Conservation (phyloP, 257 asterid genomes). For the Salvia hispanica region DNA sequence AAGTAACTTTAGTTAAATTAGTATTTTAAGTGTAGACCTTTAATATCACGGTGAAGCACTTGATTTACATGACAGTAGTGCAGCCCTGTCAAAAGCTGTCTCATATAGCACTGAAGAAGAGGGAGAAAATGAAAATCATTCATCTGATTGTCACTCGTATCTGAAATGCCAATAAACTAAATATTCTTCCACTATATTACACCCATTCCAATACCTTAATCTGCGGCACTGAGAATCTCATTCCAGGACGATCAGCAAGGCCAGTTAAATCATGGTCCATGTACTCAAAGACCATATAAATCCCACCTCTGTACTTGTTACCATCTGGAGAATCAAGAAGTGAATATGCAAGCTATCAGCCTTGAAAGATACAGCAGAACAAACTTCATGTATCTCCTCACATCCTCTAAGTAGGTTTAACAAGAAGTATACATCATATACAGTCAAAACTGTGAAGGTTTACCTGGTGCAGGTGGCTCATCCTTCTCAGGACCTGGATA, state of each 20-base stretch:
- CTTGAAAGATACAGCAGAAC: conserved; percentile 5
- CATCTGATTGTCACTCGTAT: conserved; percentile 45
- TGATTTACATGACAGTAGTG: conserved; percentile 95
- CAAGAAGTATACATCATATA: conserved; percentile 5
- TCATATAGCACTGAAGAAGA: conserved; percentile 82
- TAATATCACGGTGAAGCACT: conserved; percentile 93
- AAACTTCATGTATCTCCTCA: not conserved
- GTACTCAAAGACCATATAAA: conserved; percentile 94
- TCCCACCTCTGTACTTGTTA: conserved; percentile 82
- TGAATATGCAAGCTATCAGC: conserved; percentile 18
- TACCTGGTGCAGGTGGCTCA: conserved; percentile 67
- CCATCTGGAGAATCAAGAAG: conserved; percentile 59
- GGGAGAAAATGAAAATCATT: conserved; percentile 45
- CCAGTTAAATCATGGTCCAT: conserved; percentile 96
- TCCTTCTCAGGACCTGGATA: conserved; percentile 79
- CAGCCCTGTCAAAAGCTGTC: conserved; percentile 89
- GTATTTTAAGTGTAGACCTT: conserved; percentile 52
- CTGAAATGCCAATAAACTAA: conserved; percentile 27
- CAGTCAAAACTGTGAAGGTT: not conserved
- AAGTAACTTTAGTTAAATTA: conserved; percentile 26
- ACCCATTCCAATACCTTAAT: conserved; percentile 59
- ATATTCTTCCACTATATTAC: conserved; percentile 29
- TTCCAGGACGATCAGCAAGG: conserved; percentile 91
- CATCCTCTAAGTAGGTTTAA: not conserved
- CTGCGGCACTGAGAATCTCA: conserved; percentile 85